phyloP scores from a whole-genome alignment of 352 stramenopile genomes.

The Pythium angustatum region DNA sequence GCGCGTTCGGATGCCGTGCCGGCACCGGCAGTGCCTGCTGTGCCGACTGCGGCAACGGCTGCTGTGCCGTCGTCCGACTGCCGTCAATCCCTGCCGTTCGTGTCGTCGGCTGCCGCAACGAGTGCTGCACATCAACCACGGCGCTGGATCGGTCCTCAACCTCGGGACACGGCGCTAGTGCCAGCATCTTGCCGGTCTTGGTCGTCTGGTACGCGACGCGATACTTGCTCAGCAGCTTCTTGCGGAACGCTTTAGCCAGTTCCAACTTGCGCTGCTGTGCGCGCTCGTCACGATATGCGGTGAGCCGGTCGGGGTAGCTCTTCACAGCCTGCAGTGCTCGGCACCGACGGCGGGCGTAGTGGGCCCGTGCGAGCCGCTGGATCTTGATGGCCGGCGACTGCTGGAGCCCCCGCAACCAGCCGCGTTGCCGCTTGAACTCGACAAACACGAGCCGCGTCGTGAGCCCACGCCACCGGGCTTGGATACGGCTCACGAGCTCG shows the following conservation, averaged over 20 bases:
- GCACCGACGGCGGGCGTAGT: slow-evolving; percentile 35
- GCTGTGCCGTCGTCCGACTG: background rate
- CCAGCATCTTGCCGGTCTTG: slow-evolving; percentile 54
- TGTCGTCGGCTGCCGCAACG: slow-evolving; percentile 14
- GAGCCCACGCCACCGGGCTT: slow-evolving; percentile 60
- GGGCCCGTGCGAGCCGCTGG: slow-evolving; percentile 59
- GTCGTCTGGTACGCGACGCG: slow-evolving; percentile 50
- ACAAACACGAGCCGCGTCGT: slow-evolving; percentile 61
- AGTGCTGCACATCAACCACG: slow-evolving; percentile 15
- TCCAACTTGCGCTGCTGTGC: slow-evolving; percentile 26
- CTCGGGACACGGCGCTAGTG: slow-evolving; percentile 23
- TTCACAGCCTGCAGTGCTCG: slow-evolving; percentile 40
- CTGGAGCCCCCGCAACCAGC: slow-evolving; percentile 55
- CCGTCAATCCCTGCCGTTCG: too few relatives aligned
- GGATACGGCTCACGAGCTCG: slow-evolving; percentile 68
- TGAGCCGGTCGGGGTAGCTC: slow-evolving; percentile 46
- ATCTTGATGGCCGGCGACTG: slow-evolving; percentile 74
- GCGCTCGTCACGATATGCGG: slow-evolving; percentile 43
- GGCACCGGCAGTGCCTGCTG: background rate
- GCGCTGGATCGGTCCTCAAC: background rate
- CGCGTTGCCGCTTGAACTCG: slow-evolving; percentile 67
- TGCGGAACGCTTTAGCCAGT: slow-evolving; percentile 37
- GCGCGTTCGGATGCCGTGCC: slow-evolving; percentile 15
- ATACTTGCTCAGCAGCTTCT: slow-evolving; percentile 62
- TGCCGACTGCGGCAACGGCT: background rate